Evolutionary conservation across 2,329 filamentous ascomycete genomes (phyloP), one percentile per base, ranked within the genome.

Genomic region (Fonsecaea pugnacius): DNA sequence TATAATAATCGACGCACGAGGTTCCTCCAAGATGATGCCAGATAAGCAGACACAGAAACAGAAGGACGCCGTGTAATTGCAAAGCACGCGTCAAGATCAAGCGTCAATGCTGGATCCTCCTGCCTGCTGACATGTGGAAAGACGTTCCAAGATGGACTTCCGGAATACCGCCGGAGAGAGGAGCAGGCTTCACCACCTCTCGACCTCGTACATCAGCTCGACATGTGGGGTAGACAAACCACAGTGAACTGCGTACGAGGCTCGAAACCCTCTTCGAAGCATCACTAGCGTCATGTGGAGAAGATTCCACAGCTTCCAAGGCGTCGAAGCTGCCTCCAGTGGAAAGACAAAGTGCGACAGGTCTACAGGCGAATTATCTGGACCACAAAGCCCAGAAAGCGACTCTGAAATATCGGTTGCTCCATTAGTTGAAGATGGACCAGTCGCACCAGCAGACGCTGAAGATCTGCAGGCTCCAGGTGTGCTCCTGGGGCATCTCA

Each of bases 251-350:
- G 43, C 43, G 43, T 27, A 48, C 43, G 12, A 27, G 12, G 5
- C 21, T 24, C 43, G 8, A 48, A 10, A 27, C 43, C 27, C 27
- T 40, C 53, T 18, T 24, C 30, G 35, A 16, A 33, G 40, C 35
- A 38, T 24, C 18, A 35, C 18, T 60, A 30, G 57, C 57, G 46
- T 57, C 24, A 51, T 62, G 60, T 62, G 60, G 60, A 57, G 60
- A 57, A 57, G 57, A 36, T 32, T 59, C 43, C 24, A 32, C 21
- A 40, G 27, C 40, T 52, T 51, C 38, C 40, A 51, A 16, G 33
- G 46, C n/a, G n/a, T 51, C n/a, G 27, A 54, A 14, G n/a, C 12
- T 30, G 50, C 16, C 16, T 5, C 43, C 9, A 51, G 6, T 57
- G n/a, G 27, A 48, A 48, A 14, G 30, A 32, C 3, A n/a, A 46